These are phyloP conservation scores for Apophysomyces variabilis DNA, from an alignment of 371 early-diverging fungal species.

Conservation along the genomic window DNA sequence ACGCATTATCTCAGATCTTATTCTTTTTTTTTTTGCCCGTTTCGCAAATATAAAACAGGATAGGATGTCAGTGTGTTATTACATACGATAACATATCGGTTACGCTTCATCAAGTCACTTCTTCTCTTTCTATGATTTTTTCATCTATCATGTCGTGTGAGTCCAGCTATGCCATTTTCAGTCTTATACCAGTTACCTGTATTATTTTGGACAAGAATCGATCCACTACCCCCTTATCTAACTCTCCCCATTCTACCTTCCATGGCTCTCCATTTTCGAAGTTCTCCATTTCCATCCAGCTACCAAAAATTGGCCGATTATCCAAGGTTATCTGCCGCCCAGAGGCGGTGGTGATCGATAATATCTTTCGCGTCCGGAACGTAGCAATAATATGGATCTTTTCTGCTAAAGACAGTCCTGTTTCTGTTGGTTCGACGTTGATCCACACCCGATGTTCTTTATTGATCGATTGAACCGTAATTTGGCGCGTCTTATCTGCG, in stretches of 20 bases:
- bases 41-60: too few relatives aligned
- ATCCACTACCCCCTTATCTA: constrained; percentile 45
- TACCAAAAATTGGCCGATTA: constrained; percentile 43
- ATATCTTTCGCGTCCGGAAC: constrained; percentile 48
- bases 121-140: too few relatives aligned
- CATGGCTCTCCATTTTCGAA: constrained; percentile 52
- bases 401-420: constrained; percentile 47
- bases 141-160: too few relatives aligned
- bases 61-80: too few relatives aligned
- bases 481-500: constrained; percentile 37
- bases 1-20: too few relatives aligned
- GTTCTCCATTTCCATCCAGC: constrained; percentile 47
- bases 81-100: too few relatives aligned
- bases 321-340: constrained; percentile 48
- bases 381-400: constrained; percentile 55
- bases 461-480: constrained; percentile 55
- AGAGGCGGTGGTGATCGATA: constrained; percentile 43
- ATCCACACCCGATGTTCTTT: constrained; percentile 54
- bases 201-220: constrained; percentile 38
- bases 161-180: too few relatives aligned
- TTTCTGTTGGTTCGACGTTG: constrained; percentile 48
- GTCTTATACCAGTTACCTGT: constrained; percentile 26
- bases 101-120: too few relatives aligned
- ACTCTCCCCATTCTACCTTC: constrained; percentile 47
- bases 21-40: too few relatives aligned